Evolutionary conservation across 1,284 basidiomycete species (phyloP).

Genomic region (Garcileccinum viscosum): DNA sequence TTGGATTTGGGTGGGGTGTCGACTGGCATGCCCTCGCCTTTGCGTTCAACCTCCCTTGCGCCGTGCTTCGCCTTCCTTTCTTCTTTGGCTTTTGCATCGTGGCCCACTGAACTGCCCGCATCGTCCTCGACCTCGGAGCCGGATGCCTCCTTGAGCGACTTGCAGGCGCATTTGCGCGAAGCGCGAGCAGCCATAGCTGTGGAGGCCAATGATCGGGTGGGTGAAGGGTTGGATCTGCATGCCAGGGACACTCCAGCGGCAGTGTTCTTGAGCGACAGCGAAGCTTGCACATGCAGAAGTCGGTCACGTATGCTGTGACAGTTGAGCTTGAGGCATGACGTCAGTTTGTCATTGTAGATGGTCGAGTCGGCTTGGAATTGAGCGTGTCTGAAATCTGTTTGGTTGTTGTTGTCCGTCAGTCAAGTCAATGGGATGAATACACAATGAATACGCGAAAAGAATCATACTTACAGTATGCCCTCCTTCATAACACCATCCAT

Average conservation of each 20-base stretch:
- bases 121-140: conserved; percentile 34
- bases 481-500: conserved; percentile 85
- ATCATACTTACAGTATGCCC: conserved; percentile 65
- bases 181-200: conserved; percentile 4
- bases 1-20: conserved; percentile 22
- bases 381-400: conserved; percentile 77
- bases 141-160: conserved; percentile 28
- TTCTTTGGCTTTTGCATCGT: conserved; percentile 12
- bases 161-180: conserved; percentile 33
- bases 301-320: conserved; percentile 54
- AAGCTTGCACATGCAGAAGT: conserved; percentile 29
- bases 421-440: not conserved
- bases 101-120: conserved; percentile 9
- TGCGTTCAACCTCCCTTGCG: conserved; percentile 4
- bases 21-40: conserved; percentile 12
- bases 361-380: conserved; percentile 79
- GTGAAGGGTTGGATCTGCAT: conserved; percentile 34
- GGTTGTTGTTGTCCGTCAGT: not conserved
- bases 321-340: conserved; percentile 58
- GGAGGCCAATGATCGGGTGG: conserved; percentile 31
- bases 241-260: conserved; percentile 15
- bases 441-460: conserved; percentile 19
- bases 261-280: too few species aligned
- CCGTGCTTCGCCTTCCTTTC: conserved; percentile 5
- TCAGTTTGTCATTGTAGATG: conserved; percentile 67